Percentiles rank a stretch among this genome's conserved stretches.
Conservation (phyloP, 2,329 filamentous ascomycete species). For the Aureobasidium subglaciale region DNA sequence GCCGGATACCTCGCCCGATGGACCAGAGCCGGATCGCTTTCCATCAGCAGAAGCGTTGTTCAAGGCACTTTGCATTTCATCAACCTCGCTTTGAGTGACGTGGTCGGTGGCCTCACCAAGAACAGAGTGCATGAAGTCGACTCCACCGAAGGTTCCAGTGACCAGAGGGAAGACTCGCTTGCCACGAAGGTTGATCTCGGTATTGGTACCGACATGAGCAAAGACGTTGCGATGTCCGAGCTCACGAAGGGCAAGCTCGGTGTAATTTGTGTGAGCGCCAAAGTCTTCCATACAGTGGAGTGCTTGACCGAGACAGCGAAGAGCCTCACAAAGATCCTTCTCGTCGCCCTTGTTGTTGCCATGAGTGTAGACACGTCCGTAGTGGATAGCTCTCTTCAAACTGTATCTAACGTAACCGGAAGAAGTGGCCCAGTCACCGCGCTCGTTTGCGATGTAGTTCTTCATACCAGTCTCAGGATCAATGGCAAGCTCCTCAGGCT, state of each 20-base stretch:
- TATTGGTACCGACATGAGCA: slow-evolving; percentile 73
- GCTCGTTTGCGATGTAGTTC: slow-evolving; percentile 89
- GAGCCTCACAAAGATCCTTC: slow-evolving; percentile 77
- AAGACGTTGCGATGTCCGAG: slow-evolving; percentile 75
- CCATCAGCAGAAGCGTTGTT: slow-evolving; percentile 14
- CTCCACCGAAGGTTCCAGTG: slow-evolving; percentile 89
- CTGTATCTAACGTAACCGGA: slow-evolving; percentile 68
- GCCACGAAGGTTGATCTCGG: slow-evolving; percentile 63
- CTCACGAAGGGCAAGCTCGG: slow-evolving; percentile 79
- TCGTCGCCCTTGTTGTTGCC: slow-evolving; percentile 52
- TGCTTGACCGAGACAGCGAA: slow-evolving; percentile 79
- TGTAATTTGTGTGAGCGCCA: slow-evolving; percentile 90
- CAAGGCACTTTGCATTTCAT: slow-evolving; percentile 63
- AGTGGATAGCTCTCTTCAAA: slow-evolving; percentile 66
- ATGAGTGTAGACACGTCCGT: slow-evolving; percentile 66
- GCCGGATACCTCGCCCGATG: slow-evolving; percentile 27
- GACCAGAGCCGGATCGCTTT: slow-evolving; percentile 25
- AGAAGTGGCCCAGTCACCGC: slow-evolving; percentile 70
- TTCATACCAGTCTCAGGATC: slow-evolving; percentile 60
- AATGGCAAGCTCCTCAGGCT: slow-evolving; percentile 68
- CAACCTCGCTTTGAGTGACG: slow-evolving; percentile 81
- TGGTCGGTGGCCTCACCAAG: slow-evolving; percentile 77
- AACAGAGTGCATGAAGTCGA: slow-evolving; percentile 88
- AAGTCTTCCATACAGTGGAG: slow-evolving; percentile 90
- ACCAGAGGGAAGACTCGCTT: slow-evolving; percentile 73